A percentile compares a stretch with the other conserved stretches of the same genome.
Conservation (phyloP, 148 eudicot species). For the Suaeda aralocaspica region DNA sequence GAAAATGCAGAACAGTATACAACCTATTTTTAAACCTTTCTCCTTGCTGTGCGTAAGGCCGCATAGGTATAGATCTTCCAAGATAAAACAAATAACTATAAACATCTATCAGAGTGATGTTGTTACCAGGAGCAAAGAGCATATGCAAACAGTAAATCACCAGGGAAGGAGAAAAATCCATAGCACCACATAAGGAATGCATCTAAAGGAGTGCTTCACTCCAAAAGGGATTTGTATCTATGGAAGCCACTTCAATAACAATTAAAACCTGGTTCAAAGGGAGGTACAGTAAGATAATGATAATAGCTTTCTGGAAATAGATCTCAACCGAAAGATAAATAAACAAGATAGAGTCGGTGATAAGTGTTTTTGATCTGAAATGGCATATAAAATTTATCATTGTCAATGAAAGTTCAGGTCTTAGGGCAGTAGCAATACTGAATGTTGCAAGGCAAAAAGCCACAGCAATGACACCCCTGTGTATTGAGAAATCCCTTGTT, state of each 20-base stretch:
- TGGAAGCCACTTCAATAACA: neutral
- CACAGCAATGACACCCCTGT: no score
- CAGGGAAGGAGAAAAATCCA: neutral
- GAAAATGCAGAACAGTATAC: slow-evolving; percentile 4
- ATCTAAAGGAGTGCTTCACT: neutral
- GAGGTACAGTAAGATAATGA: neutral
- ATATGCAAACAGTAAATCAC: neutral
- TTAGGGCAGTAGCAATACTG: neutral
- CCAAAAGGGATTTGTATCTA: neutral
- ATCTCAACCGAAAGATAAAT: neutral
- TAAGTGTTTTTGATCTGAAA: neutral
- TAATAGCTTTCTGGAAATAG: neutral
- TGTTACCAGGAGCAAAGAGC: neutral
- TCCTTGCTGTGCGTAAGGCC: neutral
- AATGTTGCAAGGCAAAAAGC: neutral
- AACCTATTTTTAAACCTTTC: neutral
- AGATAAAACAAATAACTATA: neutral
- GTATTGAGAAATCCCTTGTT: no score
- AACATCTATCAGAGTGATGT: neutral
- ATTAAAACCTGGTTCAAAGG: slow-evolving; percentile 13
- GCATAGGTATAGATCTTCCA: neutral
- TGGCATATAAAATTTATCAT: neutral
- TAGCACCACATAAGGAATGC: neutral
- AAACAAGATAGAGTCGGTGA: neutral
- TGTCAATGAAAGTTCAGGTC: no score